These are phyloP conservation scores for Cyclanthera cordifolia DNA, from an alignment of 306 rosid species.

Conservation along the genomic window DNA sequence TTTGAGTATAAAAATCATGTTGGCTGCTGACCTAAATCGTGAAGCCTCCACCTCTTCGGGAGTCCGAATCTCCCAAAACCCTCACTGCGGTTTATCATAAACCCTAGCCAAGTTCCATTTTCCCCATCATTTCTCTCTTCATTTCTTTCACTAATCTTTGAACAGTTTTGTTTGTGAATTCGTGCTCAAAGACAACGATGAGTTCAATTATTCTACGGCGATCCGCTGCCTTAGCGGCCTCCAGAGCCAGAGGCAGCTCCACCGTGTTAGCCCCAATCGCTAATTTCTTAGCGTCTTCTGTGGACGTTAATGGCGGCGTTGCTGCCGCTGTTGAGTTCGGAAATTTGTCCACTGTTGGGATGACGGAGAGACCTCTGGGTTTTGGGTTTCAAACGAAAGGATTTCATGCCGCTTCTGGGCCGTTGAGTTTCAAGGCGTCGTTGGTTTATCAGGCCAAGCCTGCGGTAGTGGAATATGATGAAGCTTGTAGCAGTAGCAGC, in stretches of 20 bases:
- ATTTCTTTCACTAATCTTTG: neutral
- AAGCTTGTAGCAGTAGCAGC: conserved; percentile 21
- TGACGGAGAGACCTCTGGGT: conserved; percentile 6
- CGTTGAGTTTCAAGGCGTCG: conserved; percentile 46
- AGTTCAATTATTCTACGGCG: conserved; percentile 13
- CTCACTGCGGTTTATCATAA: neutral
- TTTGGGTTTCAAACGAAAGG: conserved; percentile 19
- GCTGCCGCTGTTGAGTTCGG: conserved; percentile 4
- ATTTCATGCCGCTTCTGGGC: conserved; percentile 39
- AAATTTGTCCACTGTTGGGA: conserved; percentile 12
- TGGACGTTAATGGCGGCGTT: neutral
- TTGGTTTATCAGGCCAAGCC: conserved; percentile 29
- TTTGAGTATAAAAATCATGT: neutral
- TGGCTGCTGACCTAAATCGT: neutral
- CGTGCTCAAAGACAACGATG: neutral
- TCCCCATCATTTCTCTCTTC: neutral
- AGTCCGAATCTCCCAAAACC: neutral
- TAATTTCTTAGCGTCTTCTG: neutral
- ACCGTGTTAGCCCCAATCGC: conserved; percentile 9
- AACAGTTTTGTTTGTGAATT: neutral
- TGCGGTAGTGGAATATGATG: conserved; percentile 55
- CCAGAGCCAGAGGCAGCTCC: conserved; percentile 10
- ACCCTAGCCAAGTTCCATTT: neutral
- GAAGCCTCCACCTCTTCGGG: neutral
- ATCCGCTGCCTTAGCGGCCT: conserved; percentile 14